Evolutionary conservation across 257 asterid genomes (phyloP).

Genomic region (Solanum stenotomum): DNA sequence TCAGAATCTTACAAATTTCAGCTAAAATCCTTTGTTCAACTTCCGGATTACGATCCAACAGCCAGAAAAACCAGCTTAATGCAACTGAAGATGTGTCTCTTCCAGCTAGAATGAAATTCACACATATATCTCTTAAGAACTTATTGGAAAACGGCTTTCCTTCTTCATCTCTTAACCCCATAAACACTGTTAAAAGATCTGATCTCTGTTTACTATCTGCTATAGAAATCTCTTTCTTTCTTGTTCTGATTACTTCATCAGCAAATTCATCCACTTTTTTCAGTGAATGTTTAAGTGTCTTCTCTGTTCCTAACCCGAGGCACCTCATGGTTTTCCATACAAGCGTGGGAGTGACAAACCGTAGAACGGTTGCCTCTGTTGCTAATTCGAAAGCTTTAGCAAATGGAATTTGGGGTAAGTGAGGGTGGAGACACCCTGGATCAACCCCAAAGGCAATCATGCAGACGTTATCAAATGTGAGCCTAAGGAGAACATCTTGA

Average conservation of each 20-base stretch:
- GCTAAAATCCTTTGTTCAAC: conserved; percentile 64
- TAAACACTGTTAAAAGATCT: conserved; percentile 72
- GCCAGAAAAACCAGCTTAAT: conserved; percentile 95
- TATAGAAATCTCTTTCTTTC: conserved; percentile 54
- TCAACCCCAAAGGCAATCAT: conserved; percentile 96
- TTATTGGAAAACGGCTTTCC: conserved; percentile 45
- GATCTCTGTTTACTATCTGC: conserved; percentile 23
- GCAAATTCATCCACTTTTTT: conserved; percentile 65
- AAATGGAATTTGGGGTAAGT: conserved; percentile 74
- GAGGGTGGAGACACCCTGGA: conserved; percentile 70
- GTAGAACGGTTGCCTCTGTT: conserved; percentile 58
- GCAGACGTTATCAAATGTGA: conserved; percentile 87
- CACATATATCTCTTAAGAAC: conserved; percentile 75
- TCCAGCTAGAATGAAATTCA: conserved; percentile 86
- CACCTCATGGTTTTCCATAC: conserved; percentile 70
- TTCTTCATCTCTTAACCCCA: conserved; percentile 56
- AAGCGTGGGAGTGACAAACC: conserved; percentile 74
- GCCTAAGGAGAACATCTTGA: conserved; percentile 66
- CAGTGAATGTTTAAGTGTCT: conserved; percentile 41
- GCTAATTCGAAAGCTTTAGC: conserved; percentile 85
- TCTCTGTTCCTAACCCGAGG: conserved; percentile 51
- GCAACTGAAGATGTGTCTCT: conserved; percentile 98
- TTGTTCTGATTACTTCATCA: conserved; percentile 46
- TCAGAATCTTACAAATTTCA: conserved; percentile 52
- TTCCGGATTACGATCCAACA: conserved; percentile 37